These are phyloP conservation scores for Handroanthus guayacan DNA, from an alignment of 257 asterid genomes.

Conservation along the genomic window DNA sequence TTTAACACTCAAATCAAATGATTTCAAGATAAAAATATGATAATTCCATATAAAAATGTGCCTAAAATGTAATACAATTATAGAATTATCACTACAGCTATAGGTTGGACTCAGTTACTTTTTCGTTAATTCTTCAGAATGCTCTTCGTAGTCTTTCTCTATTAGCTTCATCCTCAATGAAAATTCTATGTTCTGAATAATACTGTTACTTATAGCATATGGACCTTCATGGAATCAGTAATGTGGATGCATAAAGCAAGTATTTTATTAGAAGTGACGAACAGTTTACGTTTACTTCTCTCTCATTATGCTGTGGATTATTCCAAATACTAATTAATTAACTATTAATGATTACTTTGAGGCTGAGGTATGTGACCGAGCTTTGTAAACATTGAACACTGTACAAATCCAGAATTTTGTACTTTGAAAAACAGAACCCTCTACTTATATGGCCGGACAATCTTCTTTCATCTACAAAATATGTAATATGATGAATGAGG, in stretches of 20 bases:
- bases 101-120: background rate
- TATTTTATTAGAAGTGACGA: background rate
- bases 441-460: background rate
- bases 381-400: background rate
- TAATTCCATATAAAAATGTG: too few species aligned
- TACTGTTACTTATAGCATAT: background rate
- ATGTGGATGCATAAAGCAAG: background rate
- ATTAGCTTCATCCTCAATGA: background rate
- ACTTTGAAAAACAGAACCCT: background rate
- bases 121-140: background rate
- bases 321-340: background rate
- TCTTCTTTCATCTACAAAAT: background rate
- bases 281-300: background rate
- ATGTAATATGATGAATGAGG: background rate
- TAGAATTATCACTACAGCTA: too few species aligned
- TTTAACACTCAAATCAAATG: too few species aligned
- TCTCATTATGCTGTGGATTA: background rate
- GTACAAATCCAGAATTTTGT: background rate
- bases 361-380: background rate
- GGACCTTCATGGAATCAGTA: background rate
- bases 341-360: background rate
- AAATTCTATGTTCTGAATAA: background rate
- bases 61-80: too few species aligned
- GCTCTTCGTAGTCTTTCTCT: background rate
- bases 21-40: too few species aligned